Evolutionary conservation across 768 basidiomycete species (phyloP).

Genomic region (Suillus occidentalis): DNA sequence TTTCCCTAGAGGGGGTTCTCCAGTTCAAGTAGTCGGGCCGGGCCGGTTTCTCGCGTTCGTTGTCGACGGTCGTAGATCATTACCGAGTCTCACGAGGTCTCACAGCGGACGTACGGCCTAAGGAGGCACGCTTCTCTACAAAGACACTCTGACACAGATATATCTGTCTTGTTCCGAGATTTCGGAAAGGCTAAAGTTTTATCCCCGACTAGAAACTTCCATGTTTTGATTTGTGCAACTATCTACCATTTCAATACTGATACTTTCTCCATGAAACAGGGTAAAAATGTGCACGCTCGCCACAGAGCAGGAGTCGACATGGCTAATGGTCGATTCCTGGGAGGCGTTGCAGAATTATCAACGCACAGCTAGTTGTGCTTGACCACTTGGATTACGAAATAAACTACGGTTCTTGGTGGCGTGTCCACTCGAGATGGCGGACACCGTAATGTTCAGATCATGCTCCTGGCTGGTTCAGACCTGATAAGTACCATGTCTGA

Average conservation of each 20-base stretch:
- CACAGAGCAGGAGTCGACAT: slow-evolving; percentile 84
- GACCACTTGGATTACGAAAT: slow-evolving; percentile 97
- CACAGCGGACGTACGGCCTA: neutral
- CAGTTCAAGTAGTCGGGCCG: neutral
- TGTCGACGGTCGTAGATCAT: neutral
- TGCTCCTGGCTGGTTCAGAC: slow-evolving; percentile 96
- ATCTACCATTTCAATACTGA: slow-evolving; percentile 18
- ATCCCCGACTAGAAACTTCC: slow-evolving; percentile 9
- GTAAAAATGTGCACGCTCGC: slow-evolving; percentile 88
- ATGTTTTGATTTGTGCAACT: too few relatives aligned
- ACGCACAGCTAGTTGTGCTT: slow-evolving; percentile 92
- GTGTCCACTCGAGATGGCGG: slow-evolving; percentile 72
- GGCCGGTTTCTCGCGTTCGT: too few relatives aligned
- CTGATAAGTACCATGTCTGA: slow-evolving; percentile 97
- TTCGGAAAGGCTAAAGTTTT: neutral
- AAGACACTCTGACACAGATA: neutral
- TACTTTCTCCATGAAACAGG: slow-evolving; percentile 41
- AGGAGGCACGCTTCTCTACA: neutral
- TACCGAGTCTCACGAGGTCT: neutral
- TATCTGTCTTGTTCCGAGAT: slow-evolving; percentile 4
- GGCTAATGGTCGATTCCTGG: slow-evolving; percentile 99
- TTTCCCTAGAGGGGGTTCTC: neutral
- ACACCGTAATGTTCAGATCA: slow-evolving; percentile 73
- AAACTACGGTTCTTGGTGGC: slow-evolving; percentile 81
- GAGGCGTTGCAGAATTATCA: slow-evolving; percentile 95